Conservation (phyloP, 257 asterid genomes). For the Prunella vulgaris region DNA sequence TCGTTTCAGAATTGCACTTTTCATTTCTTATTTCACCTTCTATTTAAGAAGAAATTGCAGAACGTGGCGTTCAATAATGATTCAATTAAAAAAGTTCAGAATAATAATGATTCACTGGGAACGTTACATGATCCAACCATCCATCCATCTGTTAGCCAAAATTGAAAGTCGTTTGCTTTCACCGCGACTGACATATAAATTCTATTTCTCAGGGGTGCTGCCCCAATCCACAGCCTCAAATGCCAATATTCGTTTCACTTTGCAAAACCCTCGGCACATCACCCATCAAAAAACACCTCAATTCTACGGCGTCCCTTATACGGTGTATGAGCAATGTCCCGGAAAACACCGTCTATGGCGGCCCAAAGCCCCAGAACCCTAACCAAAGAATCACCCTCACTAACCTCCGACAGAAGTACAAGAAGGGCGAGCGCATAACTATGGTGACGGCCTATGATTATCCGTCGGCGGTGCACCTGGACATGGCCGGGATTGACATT, state of each 20-base stretch:
- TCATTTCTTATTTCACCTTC: not conserved
- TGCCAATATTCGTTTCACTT: slow-evolving; percentile 20
- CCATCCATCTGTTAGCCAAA: no score
- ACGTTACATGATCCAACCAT: no score
- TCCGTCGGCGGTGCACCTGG: slow-evolving; percentile 82
- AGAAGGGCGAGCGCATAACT: slow-evolving; percentile 63
- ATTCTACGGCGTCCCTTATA: not conserved
- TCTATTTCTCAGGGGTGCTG: no score
- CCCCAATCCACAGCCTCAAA: no score
- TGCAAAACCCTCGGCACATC: slow-evolving; percentile 15
- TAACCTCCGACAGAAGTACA: slow-evolving; percentile 62
- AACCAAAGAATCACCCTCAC: slow-evolving; percentile 71
- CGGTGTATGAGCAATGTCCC: slow-evolving; percentile 68
- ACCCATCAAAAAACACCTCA: slow-evolving; percentile 3
- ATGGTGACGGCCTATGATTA: slow-evolving; percentile 96
- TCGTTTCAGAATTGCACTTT: not conserved
- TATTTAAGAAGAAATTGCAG: not conserved
- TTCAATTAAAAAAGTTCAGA: no score
- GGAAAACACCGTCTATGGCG: slow-evolving; percentile 79
- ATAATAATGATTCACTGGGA: no score
- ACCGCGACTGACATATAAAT: no score
- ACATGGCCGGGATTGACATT: slow-evolving; percentile 75
- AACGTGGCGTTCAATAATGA: no score
- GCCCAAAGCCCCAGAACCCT: slow-evolving; percentile 80
- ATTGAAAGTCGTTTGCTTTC: no score